These are phyloP conservation scores for Ambrosiella xylebori DNA, from an alignment of 2,329 filamentous ascomycete species.

Conservation along the genomic window DNA sequence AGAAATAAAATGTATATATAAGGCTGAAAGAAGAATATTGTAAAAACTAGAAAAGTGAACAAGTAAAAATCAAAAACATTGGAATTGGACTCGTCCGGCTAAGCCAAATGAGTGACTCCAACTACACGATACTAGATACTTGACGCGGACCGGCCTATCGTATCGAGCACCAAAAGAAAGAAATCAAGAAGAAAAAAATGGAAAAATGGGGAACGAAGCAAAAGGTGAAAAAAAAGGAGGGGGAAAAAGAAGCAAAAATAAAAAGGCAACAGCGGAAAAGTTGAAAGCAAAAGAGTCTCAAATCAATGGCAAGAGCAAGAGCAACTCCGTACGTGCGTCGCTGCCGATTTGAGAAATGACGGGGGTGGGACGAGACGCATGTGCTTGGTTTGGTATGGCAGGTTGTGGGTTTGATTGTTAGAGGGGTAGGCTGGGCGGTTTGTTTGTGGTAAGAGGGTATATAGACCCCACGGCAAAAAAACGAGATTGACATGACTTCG, in stretches of 20 bases:
- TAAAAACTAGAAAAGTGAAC: conserved; percentile 13
- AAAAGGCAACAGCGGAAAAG: neutral
- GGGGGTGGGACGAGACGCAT: neutral
- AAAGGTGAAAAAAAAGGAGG: conserved; percentile 12
- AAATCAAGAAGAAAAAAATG: neutral
- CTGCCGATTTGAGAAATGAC: neutral
- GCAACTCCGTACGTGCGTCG: neutral
- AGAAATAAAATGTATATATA: neutral
- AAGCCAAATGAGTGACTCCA: neutral
- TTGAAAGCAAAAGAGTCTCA: neutral
- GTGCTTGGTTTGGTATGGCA: neutral
- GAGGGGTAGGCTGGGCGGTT: no score
- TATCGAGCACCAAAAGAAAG: neutral
- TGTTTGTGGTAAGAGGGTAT: no score
- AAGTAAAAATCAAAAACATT: conserved; percentile 5
- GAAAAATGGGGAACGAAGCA: neutral
- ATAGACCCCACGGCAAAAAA: no score
- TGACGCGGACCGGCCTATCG: neutral
- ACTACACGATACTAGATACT: conserved; percentile 1
- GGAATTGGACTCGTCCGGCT: neutral
- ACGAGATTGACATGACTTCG: no score
- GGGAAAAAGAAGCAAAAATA: conserved; percentile 12
- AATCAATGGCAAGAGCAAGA: neutral
- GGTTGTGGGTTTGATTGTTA: no score
- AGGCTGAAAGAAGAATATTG: conserved; percentile 10